Base-by-base conservation (phyloP, 805 yeast species). In the Wickerhamomyces subpelliculosus region DNA sequence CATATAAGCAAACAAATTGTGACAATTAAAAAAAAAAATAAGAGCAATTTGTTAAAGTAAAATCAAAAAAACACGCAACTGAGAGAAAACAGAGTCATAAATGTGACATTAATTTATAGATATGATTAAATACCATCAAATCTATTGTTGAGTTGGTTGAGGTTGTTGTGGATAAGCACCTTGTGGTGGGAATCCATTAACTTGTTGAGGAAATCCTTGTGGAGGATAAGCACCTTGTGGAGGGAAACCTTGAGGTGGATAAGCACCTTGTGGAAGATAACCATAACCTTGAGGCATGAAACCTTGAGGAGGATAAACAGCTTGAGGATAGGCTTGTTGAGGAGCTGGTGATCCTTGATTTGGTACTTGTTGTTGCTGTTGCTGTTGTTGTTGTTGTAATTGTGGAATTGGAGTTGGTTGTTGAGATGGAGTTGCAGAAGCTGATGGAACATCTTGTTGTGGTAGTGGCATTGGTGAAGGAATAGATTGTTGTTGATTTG, bases 311-410 rank as follows among this genome's bases (percentile, higher is more conserved):
- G 38, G 39, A 8, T 23, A 25, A 19, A 17, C 36, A 24, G 44
- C 48, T 14, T 40, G 41, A 27, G 42, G 43, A 10, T 8, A 22
- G 39, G 34, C 38, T 18, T 44, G 48, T 36, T 40, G 55, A 22
- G 49, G 48, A 25, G 23, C 23, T 21, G 23, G 23, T 21, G 23
- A 21, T 21, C 23, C 23, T 7, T 21, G 6, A 21, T 7, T 21
- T 7, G 6, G 16, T 38, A 43, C 49, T 39, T 42, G 58, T 23
- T 47, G 55, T 28, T 37, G 45, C 37, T 54, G 63, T 28, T 57
- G 35, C 9, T 26, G 33, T 17, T 19, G 31, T 25, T 40, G 47
- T 19, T 36, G 22, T 14, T 16, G 23, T 26, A 32, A 31, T 20
- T 31, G 38, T 32, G 24, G 38, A n/a, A n/a, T n/a, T 25, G 38